Conservation (phyloP, 2,329 filamentous ascomycete genomes). For the Phialocephala subalpina region DNA sequence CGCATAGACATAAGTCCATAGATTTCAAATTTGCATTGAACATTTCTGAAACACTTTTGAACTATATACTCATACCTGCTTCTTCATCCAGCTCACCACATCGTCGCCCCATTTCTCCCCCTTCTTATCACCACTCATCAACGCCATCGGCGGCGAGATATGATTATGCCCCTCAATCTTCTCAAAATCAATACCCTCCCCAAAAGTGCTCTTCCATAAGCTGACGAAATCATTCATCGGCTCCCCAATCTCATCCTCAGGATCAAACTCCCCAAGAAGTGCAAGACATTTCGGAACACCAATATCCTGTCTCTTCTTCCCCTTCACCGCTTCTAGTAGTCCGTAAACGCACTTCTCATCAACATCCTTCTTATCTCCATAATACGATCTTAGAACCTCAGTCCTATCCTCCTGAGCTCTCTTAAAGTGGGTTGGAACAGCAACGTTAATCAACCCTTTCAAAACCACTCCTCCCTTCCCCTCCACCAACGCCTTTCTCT, state of each 20-base stretch:
- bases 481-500: constrained; percentile 29
- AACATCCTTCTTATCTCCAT: constrained; percentile 27
- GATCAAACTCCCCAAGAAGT: constrained; percentile 40
- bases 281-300: constrained; percentile 36
- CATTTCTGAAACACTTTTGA: constrained; percentile 5
- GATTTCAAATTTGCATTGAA: neutral
- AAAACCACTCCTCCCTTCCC: constrained; percentile 26
- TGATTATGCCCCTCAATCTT: constrained; percentile 42
- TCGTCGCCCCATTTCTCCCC: constrained; percentile 42
- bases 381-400: constrained; percentile 35
- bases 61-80: neutral
- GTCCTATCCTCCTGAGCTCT: constrained; percentile 10
- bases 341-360: constrained; percentile 33
- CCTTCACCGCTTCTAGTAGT: constrained; percentile 31
- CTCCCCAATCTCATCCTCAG: constrained; percentile 40
- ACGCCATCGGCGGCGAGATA: constrained; percentile 38
- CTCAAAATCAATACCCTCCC: constrained; percentile 31
- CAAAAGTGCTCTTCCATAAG: constrained; percentile 37
- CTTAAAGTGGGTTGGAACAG: constrained; percentile 38
- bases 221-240: constrained; percentile 39
- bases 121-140: constrained; percentile 39
- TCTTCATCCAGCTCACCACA: constrained; percentile 39
- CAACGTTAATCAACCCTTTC: constrained; percentile 36
- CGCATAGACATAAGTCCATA: constrained; percentile 11
- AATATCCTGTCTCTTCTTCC: constrained; percentile 32